Conservation (phyloP, 73 alveolate species). For the Urostyla sp. region DNA sequence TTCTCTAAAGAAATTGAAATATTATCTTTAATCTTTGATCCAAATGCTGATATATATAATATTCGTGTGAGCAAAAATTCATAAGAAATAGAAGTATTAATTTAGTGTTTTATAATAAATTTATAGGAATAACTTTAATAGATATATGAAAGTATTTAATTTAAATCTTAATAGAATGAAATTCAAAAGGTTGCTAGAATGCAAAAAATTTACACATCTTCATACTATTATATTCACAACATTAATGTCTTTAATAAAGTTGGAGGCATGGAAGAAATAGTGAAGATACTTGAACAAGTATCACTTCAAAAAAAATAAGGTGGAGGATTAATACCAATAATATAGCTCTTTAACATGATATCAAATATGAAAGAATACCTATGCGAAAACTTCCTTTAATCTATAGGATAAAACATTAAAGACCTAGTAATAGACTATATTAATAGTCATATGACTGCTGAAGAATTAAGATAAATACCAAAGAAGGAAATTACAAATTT, state of each 20-base stretch:
- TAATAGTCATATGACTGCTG: constrained; percentile 15
- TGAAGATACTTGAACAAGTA: background rate
- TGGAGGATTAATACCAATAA: background rate
- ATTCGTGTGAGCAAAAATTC: constrained; percentile 28
- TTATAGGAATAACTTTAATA: constrained; percentile 1
- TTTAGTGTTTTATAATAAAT: background rate
- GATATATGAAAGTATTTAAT: background rate
- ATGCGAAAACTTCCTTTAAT: constrained; percentile 11
- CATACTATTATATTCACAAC: constrained; percentile 42
- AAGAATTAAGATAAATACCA: constrained; percentile 23
- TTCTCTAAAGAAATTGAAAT: constrained; percentile 26
- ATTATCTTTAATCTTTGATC: constrained; percentile 27
- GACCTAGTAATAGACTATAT: background rate
- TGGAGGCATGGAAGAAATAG: constrained; percentile 23
- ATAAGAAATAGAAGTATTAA: constrained; percentile 17
- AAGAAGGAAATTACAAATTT: constrained; percentile 42
- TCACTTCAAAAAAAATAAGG: constrained; percentile 1
- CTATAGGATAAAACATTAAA: background rate
- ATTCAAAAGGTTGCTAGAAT: background rate
- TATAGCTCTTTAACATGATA: background rate
- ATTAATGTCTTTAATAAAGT: constrained; percentile 33
- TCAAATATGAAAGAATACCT: constrained; percentile 26
- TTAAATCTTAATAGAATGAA: background rate
- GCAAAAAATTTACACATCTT: background rate
- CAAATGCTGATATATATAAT: constrained; percentile 16